Conservation (phyloP, 345 rosid genomes). For the Capsella bursapastoris region DNA sequence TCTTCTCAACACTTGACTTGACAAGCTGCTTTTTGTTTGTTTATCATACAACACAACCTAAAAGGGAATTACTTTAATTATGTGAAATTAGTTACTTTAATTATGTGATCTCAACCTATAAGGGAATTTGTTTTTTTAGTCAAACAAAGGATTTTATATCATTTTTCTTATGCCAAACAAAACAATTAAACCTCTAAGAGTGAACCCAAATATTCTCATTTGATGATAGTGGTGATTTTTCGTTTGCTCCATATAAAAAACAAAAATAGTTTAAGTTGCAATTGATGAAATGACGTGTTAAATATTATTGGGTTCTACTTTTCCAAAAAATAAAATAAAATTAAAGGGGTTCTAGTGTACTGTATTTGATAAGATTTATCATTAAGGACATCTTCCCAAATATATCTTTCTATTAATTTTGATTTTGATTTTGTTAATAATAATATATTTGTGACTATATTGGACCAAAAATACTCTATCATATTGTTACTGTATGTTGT, state of each 20-base stretch:
- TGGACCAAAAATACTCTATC: conserved; percentile 17
- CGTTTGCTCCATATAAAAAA: neutral
- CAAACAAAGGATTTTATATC: neutral
- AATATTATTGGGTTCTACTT: neutral
- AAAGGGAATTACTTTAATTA: neutral
- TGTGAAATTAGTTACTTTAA: neutral
- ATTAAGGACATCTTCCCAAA: conserved; percentile 31
- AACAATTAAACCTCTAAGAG: too few species aligned
- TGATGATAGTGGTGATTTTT: neutral
- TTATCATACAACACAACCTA: neutral
- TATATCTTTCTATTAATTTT: conserved; percentile 26
- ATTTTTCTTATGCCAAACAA: neutral
- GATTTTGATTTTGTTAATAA: neutral
- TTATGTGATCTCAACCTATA: neutral
- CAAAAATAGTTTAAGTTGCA: neutral
- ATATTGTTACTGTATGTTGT: neutral
- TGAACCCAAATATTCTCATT: too few species aligned
- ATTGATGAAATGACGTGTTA: neutral
- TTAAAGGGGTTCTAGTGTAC: too few species aligned
- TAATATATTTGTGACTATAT: neutral
- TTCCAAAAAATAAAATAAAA: too few species aligned
- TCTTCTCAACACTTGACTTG: neutral
- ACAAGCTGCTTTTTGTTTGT: conserved; percentile 1
- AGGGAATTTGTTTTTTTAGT: neutral
- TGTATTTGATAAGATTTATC: neutral